A percentile compares a stretch with the other conserved stretches of the same genome.
Evolutionary conservation across 2,329 filamentous ascomycete species (phyloP).

Genomic region (Aspergillus spinulosporus): DNA sequence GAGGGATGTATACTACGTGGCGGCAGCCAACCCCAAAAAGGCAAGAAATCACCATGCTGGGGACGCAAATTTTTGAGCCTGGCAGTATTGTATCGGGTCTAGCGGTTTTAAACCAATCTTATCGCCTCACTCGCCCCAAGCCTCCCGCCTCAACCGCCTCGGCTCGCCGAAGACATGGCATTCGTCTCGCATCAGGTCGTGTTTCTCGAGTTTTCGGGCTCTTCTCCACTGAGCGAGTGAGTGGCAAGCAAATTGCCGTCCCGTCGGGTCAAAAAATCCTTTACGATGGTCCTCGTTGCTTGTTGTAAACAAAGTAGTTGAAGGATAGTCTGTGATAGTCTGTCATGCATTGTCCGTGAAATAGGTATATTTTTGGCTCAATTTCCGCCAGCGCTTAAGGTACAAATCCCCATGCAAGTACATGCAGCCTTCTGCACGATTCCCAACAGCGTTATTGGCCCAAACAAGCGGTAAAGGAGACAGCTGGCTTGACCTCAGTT

Average conservation of each 20-base stretch:
- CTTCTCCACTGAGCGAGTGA: constrained; percentile 12
- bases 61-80: constrained; percentile 10
- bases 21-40: constrained; percentile 1
- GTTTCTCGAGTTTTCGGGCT: constrained; percentile 6
- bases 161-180: background rate
- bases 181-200: background rate
- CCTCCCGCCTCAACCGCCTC: background rate
- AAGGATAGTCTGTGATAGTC: too few relatives aligned
- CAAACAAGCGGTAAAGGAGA: constrained; percentile 22
- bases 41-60: constrained; percentile 4
- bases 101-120: constrained; percentile 3
- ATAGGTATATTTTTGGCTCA: constrained; percentile 8
- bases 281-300: background rate
- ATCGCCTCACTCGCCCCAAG: constrained; percentile 2
- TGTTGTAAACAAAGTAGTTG: background rate
- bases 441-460: constrained; percentile 13
- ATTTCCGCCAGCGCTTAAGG: constrained; percentile 8
- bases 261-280: background rate
- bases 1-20: background rate
- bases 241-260: background rate
- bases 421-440: constrained; percentile 14
- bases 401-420: background rate
- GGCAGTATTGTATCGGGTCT: background rate
- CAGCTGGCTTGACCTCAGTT: constrained; percentile 18
- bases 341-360: background rate